Evolutionary conservation across 2,329 filamentous ascomycete species (phyloP).

Genomic region (Scytalidium sp.): DNA sequence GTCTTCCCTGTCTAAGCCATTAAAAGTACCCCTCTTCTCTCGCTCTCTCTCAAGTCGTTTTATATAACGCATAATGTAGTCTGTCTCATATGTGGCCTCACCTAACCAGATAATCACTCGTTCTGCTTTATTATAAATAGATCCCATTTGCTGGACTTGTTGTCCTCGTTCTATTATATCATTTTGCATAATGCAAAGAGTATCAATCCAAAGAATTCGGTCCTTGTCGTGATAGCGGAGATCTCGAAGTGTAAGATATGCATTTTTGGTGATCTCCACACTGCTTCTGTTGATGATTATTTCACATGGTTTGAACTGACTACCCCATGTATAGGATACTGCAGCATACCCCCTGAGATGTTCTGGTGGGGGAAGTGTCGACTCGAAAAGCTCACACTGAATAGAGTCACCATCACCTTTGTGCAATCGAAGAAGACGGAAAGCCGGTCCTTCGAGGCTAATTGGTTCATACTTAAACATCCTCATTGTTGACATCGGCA

Average conservation of each 20-base stretch:
- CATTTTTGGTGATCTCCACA: constrained; percentile 8
- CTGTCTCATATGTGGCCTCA: background rate
- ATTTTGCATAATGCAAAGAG: no score
- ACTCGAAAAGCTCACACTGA: constrained; percentile 8
- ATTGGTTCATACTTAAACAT: constrained; percentile 5
- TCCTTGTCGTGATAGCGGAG: background rate
- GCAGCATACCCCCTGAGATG: constrained; percentile 8
- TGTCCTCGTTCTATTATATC: constrained; percentile 10
- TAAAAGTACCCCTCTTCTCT: no score
- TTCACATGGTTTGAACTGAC: background rate
- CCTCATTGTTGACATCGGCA: no score
- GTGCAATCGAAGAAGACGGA: constrained; percentile 8
- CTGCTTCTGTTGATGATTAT: constrained; percentile 4
- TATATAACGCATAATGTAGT: constrained; percentile 9
- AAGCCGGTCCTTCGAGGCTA: constrained; percentile 5
- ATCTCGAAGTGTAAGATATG: constrained; percentile 2
- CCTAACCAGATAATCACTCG: constrained; percentile 11
- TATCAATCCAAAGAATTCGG: constrained; percentile 1
- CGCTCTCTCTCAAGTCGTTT: constrained; percentile 1
- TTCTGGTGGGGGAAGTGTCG: constrained; percentile 1
- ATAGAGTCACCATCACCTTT: constrained; percentile 3
- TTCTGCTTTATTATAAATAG: constrained; percentile 14
- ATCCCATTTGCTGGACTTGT: constrained; percentile 20
- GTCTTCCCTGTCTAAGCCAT: no score
- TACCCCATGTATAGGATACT: constrained; percentile 12